Conservation (phyloP, 1,139 yeast species). For the Saccharomyces hybrid region DNA sequence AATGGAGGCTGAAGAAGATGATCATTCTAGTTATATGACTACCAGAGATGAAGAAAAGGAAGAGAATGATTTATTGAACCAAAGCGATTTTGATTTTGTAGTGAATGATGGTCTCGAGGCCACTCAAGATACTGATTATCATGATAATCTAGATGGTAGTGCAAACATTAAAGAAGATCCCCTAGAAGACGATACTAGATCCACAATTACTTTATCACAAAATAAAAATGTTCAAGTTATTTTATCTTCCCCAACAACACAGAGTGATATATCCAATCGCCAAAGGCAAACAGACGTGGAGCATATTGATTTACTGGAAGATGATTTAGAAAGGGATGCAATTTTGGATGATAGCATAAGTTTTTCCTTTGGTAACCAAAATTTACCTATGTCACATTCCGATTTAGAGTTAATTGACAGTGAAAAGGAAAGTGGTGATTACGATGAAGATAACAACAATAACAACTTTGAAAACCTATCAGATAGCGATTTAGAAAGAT, state of each 20-base stretch:
- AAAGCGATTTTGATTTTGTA: slow-evolving; percentile 28
- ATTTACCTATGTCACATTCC: slow-evolving; percentile 13
- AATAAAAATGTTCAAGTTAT: slow-evolving; percentile 12
- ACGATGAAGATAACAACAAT: slow-evolving; percentile 10
- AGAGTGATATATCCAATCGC: neutral
- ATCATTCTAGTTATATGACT: slow-evolving; percentile 23
- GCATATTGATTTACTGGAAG: slow-evolving; percentile 18
- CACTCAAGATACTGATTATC: slow-evolving; percentile 13
- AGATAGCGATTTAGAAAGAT: slow-evolving; percentile 29
- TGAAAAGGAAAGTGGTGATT: slow-evolving; percentile 8
- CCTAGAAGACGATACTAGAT: neutral
- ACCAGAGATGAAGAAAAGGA: slow-evolving; percentile 27
- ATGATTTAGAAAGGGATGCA: slow-evolving; percentile 7
- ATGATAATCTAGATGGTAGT: slow-evolving; percentile 3
- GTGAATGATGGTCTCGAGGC: slow-evolving; percentile 20
- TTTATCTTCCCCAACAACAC: slow-evolving; percentile 17
- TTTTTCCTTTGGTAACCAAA: slow-evolving; percentile 1
- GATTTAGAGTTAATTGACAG: slow-evolving; percentile 19
- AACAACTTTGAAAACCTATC: slow-evolving; percentile 17
- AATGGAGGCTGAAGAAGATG: slow-evolving; percentile 30
- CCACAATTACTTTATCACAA: neutral
- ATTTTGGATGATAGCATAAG: slow-evolving; percentile 2
- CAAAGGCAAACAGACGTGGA: slow-evolving; percentile 8
- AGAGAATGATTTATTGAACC: slow-evolving; percentile 13
- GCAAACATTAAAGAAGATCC: neutral